Evolutionary conservation across 371 early-diverging fungal species (phyloP), one percentile per base, ranked within the genome.

Genomic region (Syncephalastrum racemosum): DNA sequence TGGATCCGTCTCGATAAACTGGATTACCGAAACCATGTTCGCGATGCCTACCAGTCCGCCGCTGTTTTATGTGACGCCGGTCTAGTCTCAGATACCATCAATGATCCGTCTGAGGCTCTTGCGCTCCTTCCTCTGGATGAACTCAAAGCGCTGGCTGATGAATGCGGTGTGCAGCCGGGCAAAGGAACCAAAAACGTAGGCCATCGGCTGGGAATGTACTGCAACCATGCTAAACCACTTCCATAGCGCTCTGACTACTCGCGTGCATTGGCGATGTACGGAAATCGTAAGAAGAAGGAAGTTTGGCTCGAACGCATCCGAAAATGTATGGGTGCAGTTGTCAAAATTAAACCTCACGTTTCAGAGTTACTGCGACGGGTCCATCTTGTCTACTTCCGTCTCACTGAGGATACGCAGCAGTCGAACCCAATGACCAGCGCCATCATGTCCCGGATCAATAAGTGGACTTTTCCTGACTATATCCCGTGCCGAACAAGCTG

Each of bases 381-480:
- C 0, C 82, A 81, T n/a, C 60, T 83, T 10, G 73, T 83, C 10
- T 82, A 78, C 48, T 76, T 78, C 45, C 73, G 84, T 3, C 44
- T 66, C n/a, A 68, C 62, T 16, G 68, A 59, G 31, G 60, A 65
- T 4, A 53, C 61, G 0, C 73, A 71, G 18, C 55, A 55, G 24
- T 25, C 50, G 15, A 72, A 58, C 14, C 42, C 77, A 41, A 81
- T 88, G 62, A 52, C 73, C 2, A 62, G 68, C 1, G 81, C 87
- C 0, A 80, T 89, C 22, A 64, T 88, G 3, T 80, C 84, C 13
- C 71, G 67, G 7, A 76, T 83, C 23, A 84, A 82, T 27, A 78
- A 76, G 43, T 68, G 83, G 0, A 71, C 65, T 19, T 90, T 81
- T 42, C 88, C 90, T 10, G 25, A 56, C 0, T 88, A 86, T 46